Percentiles rank a stretch among this genome's conserved stretches.
phyloP scores from a whole-genome alignment of 176 grass and related monocot genomes.

The Luzula sylvatica region DNA sequence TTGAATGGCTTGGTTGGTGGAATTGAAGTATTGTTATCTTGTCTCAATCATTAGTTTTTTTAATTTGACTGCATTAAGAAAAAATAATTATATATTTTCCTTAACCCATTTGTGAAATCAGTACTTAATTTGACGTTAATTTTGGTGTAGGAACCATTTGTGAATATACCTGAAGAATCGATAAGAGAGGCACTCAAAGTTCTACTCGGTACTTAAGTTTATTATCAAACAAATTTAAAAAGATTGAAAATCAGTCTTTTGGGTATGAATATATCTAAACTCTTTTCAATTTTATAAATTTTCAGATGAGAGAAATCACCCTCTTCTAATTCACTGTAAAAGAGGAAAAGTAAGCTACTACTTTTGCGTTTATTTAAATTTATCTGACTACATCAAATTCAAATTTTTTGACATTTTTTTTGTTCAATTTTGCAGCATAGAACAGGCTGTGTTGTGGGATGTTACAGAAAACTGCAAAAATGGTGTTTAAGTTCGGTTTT shows the following conservation, averaged over 20 bases:
- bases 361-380: conserved; percentile 7
- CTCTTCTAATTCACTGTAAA: conserved; percentile 86
- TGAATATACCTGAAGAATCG: conserved; percentile 57
- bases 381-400: background rate
- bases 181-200: conserved; percentile 77
- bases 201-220: conserved; percentile 49
- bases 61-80: background rate
- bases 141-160: conserved; percentile 46
- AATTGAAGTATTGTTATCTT: conserved; percentile 12
- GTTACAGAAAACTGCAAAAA: conserved; percentile 66
- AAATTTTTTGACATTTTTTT: conserved; percentile 1
- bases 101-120: background rate
- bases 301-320: conserved; percentile 69
- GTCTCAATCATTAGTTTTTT: conserved; percentile 7
- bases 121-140: background rate
- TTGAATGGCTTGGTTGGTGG: background rate
- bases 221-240: background rate
- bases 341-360: conserved; percentile 57
- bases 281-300: background rate
- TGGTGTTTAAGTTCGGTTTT: conserved; percentile 80
- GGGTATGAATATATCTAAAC: background rate
- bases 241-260: background rate
- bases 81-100: background rate
- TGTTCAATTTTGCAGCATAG: conserved; percentile 48
- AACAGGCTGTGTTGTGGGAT: conserved; percentile 77